phyloP scores from a whole-genome alignment of 208 protist species.

The Wallacemonas rigidus region DNA sequence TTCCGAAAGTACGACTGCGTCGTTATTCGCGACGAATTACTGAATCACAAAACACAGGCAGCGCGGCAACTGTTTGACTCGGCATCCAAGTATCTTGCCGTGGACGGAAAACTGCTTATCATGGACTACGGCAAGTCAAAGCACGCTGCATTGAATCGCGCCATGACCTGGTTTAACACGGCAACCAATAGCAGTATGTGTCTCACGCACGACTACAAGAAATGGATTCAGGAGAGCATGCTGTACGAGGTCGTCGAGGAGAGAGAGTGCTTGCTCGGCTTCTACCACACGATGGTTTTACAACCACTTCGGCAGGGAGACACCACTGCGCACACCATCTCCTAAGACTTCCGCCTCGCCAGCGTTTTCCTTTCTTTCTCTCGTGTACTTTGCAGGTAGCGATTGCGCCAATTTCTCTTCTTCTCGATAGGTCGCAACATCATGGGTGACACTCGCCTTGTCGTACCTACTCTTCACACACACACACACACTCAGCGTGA shows the following conservation, averaged over 20 bases:
- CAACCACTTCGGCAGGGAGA: background rate
- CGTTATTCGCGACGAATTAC: slow-evolving; percentile 76
- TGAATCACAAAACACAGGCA: slow-evolving; percentile 46
- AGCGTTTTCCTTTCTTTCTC: too few relatives aligned
- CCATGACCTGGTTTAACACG: slow-evolving; percentile 58
- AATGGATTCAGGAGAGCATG: slow-evolving; percentile 72
- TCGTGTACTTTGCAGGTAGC: too few relatives aligned
- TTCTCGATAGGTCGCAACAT: background rate
- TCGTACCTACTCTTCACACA: background rate
- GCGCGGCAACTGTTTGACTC: slow-evolving; percentile 63
- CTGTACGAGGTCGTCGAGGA: slow-evolving; percentile 67
- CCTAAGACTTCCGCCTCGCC: background rate
- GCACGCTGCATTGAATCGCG: slow-evolving; percentile 30
- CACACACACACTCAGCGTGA: background rate
- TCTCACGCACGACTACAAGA: slow-evolving; percentile 73
- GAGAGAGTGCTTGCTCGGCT: slow-evolving; percentile 57
- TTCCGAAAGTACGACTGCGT: slow-evolving; percentile 80
- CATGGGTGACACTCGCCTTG: background rate
- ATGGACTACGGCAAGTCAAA: slow-evolving; percentile 80
- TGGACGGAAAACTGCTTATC: slow-evolving; percentile 65
- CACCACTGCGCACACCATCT: background rate
- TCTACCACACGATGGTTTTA: slow-evolving; percentile 70
- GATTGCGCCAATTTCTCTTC: background rate
- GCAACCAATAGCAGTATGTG: slow-evolving; percentile 69
- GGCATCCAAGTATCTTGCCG: slow-evolving; percentile 46